A percentile compares a stretch with the other conserved stretches of the same genome.
Conservation (phyloP, 179 eudicot genomes). For the Silene vulgaris region DNA sequence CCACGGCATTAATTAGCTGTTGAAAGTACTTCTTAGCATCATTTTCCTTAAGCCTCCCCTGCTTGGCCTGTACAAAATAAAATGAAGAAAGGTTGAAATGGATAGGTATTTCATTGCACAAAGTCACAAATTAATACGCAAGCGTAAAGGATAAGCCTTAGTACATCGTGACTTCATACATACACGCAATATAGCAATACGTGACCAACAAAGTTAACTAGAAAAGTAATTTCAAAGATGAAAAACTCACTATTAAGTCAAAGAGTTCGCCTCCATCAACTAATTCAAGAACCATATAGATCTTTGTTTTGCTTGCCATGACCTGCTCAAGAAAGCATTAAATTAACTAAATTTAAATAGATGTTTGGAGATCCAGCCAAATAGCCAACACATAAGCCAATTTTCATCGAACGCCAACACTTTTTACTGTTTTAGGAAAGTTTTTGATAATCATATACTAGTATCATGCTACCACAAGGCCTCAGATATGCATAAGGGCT, state of each 20-base stretch:
- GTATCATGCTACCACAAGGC: neutral
- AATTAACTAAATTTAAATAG: conserved; percentile 1
- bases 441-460: neutral
- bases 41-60: conserved; percentile 62
- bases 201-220: neutral
- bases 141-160: neutral
- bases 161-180: conserved; percentile 6
- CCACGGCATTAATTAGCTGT: conserved; percentile 85
- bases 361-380: neutral
- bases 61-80: conserved; percentile 42
- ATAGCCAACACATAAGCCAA: no score
- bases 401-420: neutral
- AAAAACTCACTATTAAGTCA: conserved; percentile 66
- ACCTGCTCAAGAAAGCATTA: conserved; percentile 40
- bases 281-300: conserved; percentile 75
- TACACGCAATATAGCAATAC: neutral
- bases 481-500: neutral
- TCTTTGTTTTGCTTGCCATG: conserved; percentile 86
- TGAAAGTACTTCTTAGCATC: conserved; percentile 82
- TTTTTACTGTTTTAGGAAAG: no score
- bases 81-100: conserved; percentile 1
- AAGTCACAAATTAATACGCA: neutral
- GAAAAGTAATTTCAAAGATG: conserved; percentile 5
- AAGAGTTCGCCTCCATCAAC: conserved; percentile 87
- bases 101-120: neutral